Evolutionary conservation across 23 red algal species (phyloP).

Genomic region (Gracilaria caudata): DNA sequence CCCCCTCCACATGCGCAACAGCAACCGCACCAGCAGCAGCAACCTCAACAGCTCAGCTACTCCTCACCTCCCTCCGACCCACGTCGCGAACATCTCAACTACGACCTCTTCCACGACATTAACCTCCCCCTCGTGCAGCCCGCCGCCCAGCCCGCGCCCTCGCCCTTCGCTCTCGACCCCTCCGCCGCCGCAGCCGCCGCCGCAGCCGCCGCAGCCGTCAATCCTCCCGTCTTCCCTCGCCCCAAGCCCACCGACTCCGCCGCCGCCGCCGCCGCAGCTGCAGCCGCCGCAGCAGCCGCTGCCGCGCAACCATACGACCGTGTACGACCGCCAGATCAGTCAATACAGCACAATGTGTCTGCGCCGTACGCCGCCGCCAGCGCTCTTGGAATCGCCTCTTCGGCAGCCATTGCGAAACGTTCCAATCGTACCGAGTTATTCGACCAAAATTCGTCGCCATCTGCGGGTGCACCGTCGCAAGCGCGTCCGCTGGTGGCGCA

Average conservation of each 20-base stretch:
- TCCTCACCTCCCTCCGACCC: background rate
- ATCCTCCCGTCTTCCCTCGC: background rate
- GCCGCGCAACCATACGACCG: slow-evolving; percentile 26
- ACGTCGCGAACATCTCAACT: slow-evolving; percentile 34
- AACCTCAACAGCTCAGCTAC: slow-evolving; percentile 1
- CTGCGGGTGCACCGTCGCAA: slow-evolving; percentile 44
- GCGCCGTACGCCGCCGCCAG: background rate
- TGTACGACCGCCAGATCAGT: background rate
- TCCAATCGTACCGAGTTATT: background rate
- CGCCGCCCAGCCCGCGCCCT: background rate
- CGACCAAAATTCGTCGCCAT: slow-evolving; percentile 43
- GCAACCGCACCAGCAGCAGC: background rate
- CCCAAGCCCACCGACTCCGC: background rate
- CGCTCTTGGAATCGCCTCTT: background rate
- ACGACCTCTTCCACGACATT: slow-evolving; percentile 55
- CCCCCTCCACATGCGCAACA: background rate
- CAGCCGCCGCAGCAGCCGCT: slow-evolving; percentile 22
- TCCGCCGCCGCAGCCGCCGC: slow-evolving; percentile 22
- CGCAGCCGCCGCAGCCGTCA: slow-evolving; percentile 22
- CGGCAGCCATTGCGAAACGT: slow-evolving; percentile 32
- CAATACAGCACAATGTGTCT: background rate
- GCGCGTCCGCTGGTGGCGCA: slow-evolving; percentile 6
- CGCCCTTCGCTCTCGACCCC: slow-evolving; percentile 14
- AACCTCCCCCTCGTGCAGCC: slow-evolving; percentile 30
- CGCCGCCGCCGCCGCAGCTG: slow-evolving; percentile 26